A percentile compares a stretch with the other conserved stretches of the same genome.
These are phyloP conservation scores for Graphilbum fragrans DNA, from an alignment of 2,329 filamentous ascomycete species.

Conservation along the genomic window DNA sequence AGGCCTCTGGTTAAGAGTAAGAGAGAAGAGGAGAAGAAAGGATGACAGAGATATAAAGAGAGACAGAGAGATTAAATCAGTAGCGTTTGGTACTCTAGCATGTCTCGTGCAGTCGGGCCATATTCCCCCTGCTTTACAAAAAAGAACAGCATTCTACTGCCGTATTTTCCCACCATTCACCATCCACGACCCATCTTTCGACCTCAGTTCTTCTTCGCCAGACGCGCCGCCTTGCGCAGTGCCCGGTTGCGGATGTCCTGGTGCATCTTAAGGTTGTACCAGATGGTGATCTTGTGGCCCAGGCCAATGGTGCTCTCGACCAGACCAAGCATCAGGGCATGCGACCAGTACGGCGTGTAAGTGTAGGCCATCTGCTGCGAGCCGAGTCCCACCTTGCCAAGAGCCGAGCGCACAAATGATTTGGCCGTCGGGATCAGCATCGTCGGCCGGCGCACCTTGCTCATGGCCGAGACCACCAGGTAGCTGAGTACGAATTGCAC, in stretches of 20 bases:
- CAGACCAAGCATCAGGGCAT: slow-evolving; percentile 78
- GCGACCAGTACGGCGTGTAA: slow-evolving; percentile 87
- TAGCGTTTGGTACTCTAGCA: no score
- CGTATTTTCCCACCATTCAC: no score
- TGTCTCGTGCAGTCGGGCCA: no score
- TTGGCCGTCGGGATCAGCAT: slow-evolving; percentile 70
- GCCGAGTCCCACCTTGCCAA: slow-evolving; percentile 74
- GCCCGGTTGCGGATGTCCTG: slow-evolving; percentile 71
- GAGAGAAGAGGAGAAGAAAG: no score
- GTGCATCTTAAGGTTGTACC: slow-evolving; percentile 57
- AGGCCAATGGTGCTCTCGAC: slow-evolving; percentile 48
- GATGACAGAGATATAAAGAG: no score
- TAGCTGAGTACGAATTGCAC: slow-evolving; percentile 91
- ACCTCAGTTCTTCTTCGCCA: slow-evolving; percentile 51
- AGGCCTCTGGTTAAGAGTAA: no score
- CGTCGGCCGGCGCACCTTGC: slow-evolving; percentile 76
- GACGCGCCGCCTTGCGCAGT: slow-evolving; percentile 70
- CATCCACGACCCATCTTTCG: background rate
- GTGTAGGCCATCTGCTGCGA: slow-evolving; percentile 72
- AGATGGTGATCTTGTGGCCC: slow-evolving; percentile 32
- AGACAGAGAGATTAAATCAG: no score
- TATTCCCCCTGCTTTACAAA: no score
- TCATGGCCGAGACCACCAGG: slow-evolving; percentile 92
- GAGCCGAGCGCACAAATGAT: slow-evolving; percentile 65
- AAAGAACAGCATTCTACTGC: no score